phyloP scores from a whole-genome alignment of 441 rosid species.

The Daphne laureola region DNA sequence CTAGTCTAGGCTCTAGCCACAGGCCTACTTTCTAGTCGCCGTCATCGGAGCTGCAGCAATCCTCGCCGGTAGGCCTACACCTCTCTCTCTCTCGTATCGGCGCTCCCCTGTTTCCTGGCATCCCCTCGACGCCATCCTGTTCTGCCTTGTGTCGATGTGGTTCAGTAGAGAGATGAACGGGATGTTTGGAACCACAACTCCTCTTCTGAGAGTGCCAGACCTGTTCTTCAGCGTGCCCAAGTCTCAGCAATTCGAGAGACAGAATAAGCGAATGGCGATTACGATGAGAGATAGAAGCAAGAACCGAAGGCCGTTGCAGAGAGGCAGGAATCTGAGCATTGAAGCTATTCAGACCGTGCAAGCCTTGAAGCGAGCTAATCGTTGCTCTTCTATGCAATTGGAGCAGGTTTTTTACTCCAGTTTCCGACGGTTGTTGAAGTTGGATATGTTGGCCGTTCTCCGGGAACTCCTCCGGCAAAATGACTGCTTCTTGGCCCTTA shows the following conservation, averaged over 20 bases:
- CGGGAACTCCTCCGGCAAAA: conserved; percentile 74
- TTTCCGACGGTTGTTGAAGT: conserved; percentile 69
- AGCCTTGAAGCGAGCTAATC: conserved; percentile 59
- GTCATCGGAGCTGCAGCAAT: no score
- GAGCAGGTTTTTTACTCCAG: conserved; percentile 36
- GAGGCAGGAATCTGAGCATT: conserved; percentile 75
- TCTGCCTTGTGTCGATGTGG: not conserved
- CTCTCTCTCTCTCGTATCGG: no score
- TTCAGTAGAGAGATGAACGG: conserved; percentile 20
- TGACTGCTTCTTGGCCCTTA: conserved; percentile 53
- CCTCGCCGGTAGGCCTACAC: no score
- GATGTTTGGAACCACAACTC: conserved; percentile 13
- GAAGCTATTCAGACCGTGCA: conserved; percentile 86
- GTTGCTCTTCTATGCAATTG: conserved; percentile 17
- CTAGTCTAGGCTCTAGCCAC: no score
- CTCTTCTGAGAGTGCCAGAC: conserved; percentile 10
- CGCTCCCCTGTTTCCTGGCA: no score
- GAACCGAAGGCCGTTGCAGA: conserved; percentile 67
- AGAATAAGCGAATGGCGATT: conserved; percentile 17
- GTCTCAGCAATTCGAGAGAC: conserved; percentile 6
- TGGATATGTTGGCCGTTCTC: conserved; percentile 80
- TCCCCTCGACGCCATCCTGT: no score
- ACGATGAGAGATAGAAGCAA: conserved; percentile 60
- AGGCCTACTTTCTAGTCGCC: no score
- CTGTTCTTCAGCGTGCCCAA: not conserved